Conservation (phyloP, 225 moss, liverwort and hornwort genomes). For the Bryoerythrophyllum caledonicum region DNA sequence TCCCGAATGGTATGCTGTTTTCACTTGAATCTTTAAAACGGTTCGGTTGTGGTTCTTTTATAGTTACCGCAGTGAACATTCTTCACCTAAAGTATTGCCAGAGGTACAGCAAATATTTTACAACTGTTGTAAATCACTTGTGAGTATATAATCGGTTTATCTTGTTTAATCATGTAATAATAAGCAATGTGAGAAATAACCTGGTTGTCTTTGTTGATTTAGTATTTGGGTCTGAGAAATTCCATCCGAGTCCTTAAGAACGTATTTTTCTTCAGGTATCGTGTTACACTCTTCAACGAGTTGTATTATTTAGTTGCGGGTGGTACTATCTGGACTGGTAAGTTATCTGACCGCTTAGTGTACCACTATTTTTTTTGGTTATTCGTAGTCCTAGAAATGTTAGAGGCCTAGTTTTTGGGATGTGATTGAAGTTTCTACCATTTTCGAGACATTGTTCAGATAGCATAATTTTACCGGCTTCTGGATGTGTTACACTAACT, state of each 20-base stretch:
- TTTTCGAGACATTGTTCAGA: slow-evolving; percentile 12
- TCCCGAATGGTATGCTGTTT: slow-evolving; percentile 80
- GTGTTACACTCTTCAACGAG: slow-evolving; percentile 95
- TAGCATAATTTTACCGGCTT: slow-evolving; percentile 12
- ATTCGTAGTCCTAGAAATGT: slow-evolving; percentile 3
- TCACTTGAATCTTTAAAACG: neutral
- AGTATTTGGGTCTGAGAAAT: no score
- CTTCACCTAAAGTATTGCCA: neutral
- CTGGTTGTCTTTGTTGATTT: neutral
- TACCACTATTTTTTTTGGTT: neutral
- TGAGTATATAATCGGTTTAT: neutral
- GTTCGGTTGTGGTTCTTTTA: neutral
- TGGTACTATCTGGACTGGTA: slow-evolving; percentile 99
- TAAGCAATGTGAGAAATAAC: neutral
- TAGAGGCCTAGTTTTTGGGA: slow-evolving; percentile 11
- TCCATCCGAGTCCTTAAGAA: neutral
- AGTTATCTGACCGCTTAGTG: slow-evolving; percentile 23
- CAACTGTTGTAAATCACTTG: neutral
- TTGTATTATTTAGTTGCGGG: slow-evolving; percentile 96
- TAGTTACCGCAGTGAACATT: neutral
- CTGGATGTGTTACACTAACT: slow-evolving; percentile 5
- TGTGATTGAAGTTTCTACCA: slow-evolving; percentile 3
- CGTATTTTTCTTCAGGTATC: slow-evolving; percentile 68
- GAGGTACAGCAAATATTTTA: neutral
- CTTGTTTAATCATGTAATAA: slow-evolving; percentile 3